phyloP scores from a whole-genome alignment of 345 rosid species.

The Eucalyptus pumila region DNA sequence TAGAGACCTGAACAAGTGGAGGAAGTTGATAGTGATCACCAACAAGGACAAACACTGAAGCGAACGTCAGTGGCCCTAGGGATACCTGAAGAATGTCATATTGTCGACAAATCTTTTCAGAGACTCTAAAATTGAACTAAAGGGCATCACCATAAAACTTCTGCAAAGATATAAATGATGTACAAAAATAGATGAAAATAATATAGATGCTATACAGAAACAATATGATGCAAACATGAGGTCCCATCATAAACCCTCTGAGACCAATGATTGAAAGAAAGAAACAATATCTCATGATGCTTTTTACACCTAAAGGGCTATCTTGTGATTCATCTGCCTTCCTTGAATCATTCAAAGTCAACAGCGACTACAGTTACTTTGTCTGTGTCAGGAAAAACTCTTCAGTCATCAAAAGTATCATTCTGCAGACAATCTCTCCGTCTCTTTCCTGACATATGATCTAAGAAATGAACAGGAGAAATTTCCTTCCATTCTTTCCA shows the following conservation, averaged over 20 bases:
- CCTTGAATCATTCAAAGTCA: neutral
- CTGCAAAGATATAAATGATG: neutral
- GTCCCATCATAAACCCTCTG: neutral
- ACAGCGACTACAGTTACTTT: neutral
- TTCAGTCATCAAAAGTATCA: neutral
- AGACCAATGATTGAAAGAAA: neutral
- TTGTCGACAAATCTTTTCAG: neutral
- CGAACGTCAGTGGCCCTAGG: conserved; percentile 81
- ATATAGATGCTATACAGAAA: neutral
- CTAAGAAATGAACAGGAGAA: neutral
- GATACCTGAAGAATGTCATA: conserved; percentile 41
- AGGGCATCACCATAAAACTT: neutral
- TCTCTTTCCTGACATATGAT: neutral
- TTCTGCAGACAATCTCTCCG: neutral
- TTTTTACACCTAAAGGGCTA: neutral
- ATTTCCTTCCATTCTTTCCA: neutral
- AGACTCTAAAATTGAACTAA: neutral
- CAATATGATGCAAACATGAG: neutral
- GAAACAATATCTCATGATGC: neutral
- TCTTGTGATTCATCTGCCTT: neutral
- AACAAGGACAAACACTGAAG: conserved; percentile 85
- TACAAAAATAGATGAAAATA: neutral
- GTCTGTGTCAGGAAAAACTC: neutral
- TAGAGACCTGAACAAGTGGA: conserved; percentile 78
- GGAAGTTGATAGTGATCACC: conserved; percentile 99